Evolutionary conservation across 169 alveolate species (phyloP), one percentile per base, ranked within the genome.

Genomic region (Perkinsus olseni): DNA sequence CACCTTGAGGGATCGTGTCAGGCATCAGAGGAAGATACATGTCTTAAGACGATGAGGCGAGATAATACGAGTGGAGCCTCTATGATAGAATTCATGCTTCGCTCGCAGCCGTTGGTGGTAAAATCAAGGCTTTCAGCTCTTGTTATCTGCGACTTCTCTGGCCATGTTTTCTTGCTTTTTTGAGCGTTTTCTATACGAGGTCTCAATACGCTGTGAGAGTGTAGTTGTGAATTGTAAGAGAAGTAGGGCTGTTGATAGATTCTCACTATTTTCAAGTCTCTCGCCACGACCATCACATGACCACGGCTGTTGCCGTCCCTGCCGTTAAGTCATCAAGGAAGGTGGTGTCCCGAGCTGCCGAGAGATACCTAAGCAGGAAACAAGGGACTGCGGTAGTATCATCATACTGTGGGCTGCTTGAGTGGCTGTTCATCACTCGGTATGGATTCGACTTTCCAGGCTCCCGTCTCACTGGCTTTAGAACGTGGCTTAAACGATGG

Each of bases 341-440:
- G 34, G 82, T 62, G 82, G 82, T 28, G 10, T 62, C 82, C 1
- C 28, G 82, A 62, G 82, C 82, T 62, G 82, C 82, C 17, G 82
- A 62, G 82, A 62, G 34, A 28, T 62, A 62, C 34, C 82, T 62
- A 0, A 62, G 82, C 34, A 62, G 8, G 34, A 62, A 62, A 62
- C 37, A 62, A 28, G 82, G 82, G 28, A 62, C 82, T 21, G 82
- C 37, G 1, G 82, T 21, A 21, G 82, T 62, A 21, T 21, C 28
- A 62, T 21, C 17, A 62, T 62, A 62, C 34, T 96, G 96, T 95
- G 97, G 96, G 95, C 95, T 39, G 94, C 95, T 0, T 94, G 94
- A 93, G 96, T 93, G 92, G 74, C 95, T 90, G 92, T 92, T 20
- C 50, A n/a, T n/a, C n/a, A n/a, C 3, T 40, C 3, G 11, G 50